Evolutionary conservation across 129 eudicot species (phyloP).

Genomic region (Erigeron canadensis): DNA sequence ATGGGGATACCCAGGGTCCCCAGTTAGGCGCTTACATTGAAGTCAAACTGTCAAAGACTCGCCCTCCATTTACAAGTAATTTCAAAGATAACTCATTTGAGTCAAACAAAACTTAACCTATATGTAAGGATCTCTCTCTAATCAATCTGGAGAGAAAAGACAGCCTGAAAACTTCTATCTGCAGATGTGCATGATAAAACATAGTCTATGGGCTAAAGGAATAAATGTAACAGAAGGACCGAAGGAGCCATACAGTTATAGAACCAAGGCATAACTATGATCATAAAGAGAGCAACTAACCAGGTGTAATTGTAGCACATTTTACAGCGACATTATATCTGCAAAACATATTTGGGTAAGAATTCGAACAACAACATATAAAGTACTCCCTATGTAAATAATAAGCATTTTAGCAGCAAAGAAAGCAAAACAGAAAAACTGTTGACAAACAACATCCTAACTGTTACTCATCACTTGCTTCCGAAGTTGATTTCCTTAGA

Average conservation of each 20-base stretch:
- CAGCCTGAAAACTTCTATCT: conserved; percentile 1
- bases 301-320: conserved; percentile 99
- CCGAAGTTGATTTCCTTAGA: conserved; percentile 13
- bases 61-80: too few relatives aligned
- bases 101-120: conserved; percentile 12
- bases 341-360: conserved; percentile 20
- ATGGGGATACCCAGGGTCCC: too few relatives aligned
- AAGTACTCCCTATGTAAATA: background rate
- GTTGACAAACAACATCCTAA: background rate
- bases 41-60: too few relatives aligned
- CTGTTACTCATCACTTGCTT: background rate
- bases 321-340: conserved; percentile 98
- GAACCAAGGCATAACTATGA: background rate
- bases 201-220: background rate
- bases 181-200: background rate
- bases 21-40: too few relatives aligned
- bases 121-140: conserved; percentile 4
- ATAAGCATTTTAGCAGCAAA: background rate
- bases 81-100: background rate
- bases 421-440: background rate
- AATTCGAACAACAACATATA: conserved; percentile 14
- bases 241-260: background rate
- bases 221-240: background rate
- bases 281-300: conserved; percentile 38
- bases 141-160: background rate